Base-by-base conservation (phyloP, 768 basidiomycete genomes). In the Suillus ampliporus region DNA sequence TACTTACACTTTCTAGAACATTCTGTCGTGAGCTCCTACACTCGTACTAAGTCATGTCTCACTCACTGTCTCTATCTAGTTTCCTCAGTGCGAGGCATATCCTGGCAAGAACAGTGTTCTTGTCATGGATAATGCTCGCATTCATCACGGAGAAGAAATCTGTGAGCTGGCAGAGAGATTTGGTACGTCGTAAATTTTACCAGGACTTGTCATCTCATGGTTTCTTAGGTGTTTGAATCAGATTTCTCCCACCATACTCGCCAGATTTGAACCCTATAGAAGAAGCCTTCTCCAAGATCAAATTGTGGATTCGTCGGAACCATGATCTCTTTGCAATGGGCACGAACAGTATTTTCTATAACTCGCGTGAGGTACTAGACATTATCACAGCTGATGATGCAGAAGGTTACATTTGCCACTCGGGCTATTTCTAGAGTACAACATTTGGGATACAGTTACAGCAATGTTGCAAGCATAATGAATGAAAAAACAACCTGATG, bases 201-300 rank as follows among this genome's bases (percentile, higher is more conserved):
- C 34, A 41, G 4, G 19, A 57, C 46, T 64, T 11, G 15, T 38
- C 4, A 57, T n/a, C n/a, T n/a, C n/a, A n/a, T n/a, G n/a, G n/a
- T n/a, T n/a, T n/a, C n/a, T n/a, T 28, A 69, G 62, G 62, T 52
- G 31, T 54, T 10, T 61, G 54, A 13, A 65, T 72, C n/a, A 62
- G 66, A 40, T 80, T 64, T 57, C 70, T 80, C 10, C 78, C 75
- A 0, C 77, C 76, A 5, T 81, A 80, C 60, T 81, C 79, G 0
- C 79, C 78, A 0, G 78, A 81, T 50, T 58, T 77, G 41, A 79
- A 81, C 51, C 79, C 79, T 0, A 79, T 79, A 19, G 74, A 81
- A 61, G 76, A 79, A 60, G 78, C 76, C 0, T 80, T 80, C 59
- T 78, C 74, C 1, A 69, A 73, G 54, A 71, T 79, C 67, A 80